Conservation (phyloP, 371 early-diverging fungal genomes). For the Coemansia sp. region DNA sequence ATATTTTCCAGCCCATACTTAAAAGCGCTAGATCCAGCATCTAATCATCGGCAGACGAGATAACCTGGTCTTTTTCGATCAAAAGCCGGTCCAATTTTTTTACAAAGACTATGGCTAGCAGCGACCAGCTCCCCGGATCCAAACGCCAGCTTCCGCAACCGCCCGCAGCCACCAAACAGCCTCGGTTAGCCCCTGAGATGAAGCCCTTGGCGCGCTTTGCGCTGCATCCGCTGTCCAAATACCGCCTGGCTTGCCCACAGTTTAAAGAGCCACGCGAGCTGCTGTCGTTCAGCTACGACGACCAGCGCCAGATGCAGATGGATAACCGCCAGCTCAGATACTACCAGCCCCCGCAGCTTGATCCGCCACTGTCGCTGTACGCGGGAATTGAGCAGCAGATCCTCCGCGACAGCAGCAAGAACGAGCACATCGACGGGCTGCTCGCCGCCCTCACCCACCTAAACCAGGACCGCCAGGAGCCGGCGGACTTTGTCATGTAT, state of each 20-base stretch:
- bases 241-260: conserved; percentile 55
- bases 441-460: conserved; percentile 59
- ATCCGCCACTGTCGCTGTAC: conserved; percentile 56
- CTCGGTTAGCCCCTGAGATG: conserved; percentile 4
- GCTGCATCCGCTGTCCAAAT: conserved; percentile 54
- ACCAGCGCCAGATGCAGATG: conserved; percentile 59
- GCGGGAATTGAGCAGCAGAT: conserved; percentile 56
- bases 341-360: conserved; percentile 63
- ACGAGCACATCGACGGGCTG: conserved; percentile 82
- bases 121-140: not conserved
- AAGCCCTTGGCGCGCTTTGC: not conserved
- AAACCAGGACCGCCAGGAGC: not conserved
- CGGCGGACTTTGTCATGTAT: conserved; percentile 58
- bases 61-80: too few species aligned
- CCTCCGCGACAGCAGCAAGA: conserved; percentile 57
- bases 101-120: not conserved
- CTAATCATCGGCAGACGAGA: too few species aligned
- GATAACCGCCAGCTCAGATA: conserved; percentile 74
- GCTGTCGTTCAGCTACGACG: conserved; percentile 73
- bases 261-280: conserved; percentile 78
- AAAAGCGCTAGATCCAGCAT: too few species aligned
- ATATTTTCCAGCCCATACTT: too few species aligned
- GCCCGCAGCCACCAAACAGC: not conserved
- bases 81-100: too few species aligned
- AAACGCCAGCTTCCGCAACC: not conserved